Conservation (phyloP, 2,329 filamentous ascomycete genomes). For the Pseudogymnoascus sp. region DNA sequence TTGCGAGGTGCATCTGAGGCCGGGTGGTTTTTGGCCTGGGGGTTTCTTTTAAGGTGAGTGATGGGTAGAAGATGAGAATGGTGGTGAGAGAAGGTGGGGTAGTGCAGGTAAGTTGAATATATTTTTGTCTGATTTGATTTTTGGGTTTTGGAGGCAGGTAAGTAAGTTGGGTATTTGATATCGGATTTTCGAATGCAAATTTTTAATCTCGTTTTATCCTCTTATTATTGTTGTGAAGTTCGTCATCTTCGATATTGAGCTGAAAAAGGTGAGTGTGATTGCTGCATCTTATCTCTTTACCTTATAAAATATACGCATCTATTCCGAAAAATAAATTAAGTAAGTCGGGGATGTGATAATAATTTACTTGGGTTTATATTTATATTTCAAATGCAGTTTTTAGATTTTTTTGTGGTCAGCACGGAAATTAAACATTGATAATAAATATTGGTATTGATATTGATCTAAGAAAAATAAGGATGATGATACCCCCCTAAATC, state of each 20-base stretch:
- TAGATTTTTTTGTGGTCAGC: background rate
- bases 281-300: background rate
- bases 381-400: background rate
- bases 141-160: background rate
- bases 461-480: background rate
- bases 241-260: background rate
- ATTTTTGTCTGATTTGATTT: background rate
- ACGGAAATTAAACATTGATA: background rate
- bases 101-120: background rate
- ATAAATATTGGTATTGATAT: background rate
- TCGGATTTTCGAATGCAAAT: background rate
- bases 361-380: background rate
- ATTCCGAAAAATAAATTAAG: background rate
- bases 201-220: background rate
- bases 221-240: too few species aligned
- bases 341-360: background rate
- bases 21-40: background rate
- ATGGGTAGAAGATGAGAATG: background rate
- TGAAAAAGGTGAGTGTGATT: background rate
- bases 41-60: background rate
- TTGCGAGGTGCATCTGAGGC: background rate
- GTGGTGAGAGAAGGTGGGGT: background rate
- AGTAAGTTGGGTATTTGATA: background rate
- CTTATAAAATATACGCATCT: background rate
- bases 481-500: too few species aligned